phyloP scores from a whole-genome alignment of 1,284 basidiomycete species.

The Ustilago sp. region DNA sequence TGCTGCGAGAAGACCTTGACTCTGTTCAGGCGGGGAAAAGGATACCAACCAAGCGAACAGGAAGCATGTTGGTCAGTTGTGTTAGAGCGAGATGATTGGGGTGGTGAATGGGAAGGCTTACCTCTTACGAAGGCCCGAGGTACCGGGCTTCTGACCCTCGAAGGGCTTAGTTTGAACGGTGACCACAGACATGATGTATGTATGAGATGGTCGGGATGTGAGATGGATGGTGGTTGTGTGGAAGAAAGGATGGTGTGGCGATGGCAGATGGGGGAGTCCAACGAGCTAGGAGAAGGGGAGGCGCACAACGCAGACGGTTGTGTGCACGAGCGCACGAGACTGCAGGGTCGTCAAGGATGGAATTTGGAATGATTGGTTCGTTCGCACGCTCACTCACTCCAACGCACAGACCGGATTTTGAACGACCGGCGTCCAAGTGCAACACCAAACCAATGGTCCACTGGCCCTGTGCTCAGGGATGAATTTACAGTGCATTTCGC shows the following conservation, averaged over 20 bases:
- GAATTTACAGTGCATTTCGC: background rate
- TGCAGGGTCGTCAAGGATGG: background rate
- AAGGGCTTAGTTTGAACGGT: conserved; percentile 65
- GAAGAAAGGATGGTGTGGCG: background rate
- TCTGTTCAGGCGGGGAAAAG: conserved; percentile 15
- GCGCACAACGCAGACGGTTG: background rate
- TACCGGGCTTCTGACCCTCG: conserved; percentile 69
- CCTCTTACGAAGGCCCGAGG: conserved; percentile 67
- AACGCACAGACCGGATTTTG: background rate
- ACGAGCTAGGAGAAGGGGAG: background rate
- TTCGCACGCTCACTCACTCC: conserved; percentile 5
- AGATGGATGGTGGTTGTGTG: background rate
- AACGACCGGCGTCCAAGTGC: conserved; percentile 3
- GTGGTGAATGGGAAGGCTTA: conserved; percentile 18
- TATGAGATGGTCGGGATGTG: background rate
- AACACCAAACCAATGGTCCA: background rate
- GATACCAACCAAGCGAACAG: background rate
- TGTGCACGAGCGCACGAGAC: background rate
- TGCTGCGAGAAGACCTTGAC: conserved; percentile 71
- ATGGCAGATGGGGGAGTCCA: background rate
- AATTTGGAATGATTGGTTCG: conserved; percentile 2
- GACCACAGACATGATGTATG: conserved; percentile 56
- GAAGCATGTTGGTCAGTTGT: too few species aligned
- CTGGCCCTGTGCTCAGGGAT: background rate
- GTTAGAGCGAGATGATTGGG: background rate